Base-by-base conservation (phyloP, 176 grass and related monocot genomes). In the Tuctoria greenei region DNA sequence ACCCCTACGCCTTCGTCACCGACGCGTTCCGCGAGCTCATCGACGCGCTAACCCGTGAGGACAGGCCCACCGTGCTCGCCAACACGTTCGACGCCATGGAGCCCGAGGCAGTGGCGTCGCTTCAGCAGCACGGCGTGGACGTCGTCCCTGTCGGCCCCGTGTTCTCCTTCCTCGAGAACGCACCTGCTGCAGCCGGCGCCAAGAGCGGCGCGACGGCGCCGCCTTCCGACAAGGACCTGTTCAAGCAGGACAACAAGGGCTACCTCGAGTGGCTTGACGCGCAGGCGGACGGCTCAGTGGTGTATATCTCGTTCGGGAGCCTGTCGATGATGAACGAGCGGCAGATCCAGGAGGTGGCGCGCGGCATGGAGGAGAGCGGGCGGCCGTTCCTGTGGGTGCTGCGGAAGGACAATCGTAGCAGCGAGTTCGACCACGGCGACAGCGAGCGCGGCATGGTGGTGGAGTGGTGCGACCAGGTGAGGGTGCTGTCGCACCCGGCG, bases 231-330 rank as follows among this genome's bases (percentile, higher is more conserved):
- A 26, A 34, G 10, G 87, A 97, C 71, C 69, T 97, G 1, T 89
- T 93, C 42, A 63, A 70, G 9, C 42, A 71, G 3, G 83, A 90
- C 40, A 40, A 55, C 17, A 39, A 34, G 20, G 44, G 18, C 5
- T 84, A 91, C 78, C 72, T 88, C 41, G 37, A 69, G 13, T 97
- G 93, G 93, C 73, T 97, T 0, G 68, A 75, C 5, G 40, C 85
- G 7, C 82, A 78, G 52, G 70, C 82, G 15, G 77, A 62, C 10
- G 84, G 46, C 25, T 93, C 90, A 40, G 90, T 91, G 8, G 70
- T 95, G 20, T 95, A 91, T 71, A 90, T 95, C 73, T 95, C 93
- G 1, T 97, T 93, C 67, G 93, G 90, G 20, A 97, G 90, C 88
- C 18, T 81, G 21, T 63, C 73, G 51, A 38, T 75, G 83, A 74